These are phyloP conservation scores for Ceriops tagal DNA, from an alignment of 345 rosid genomes.

Conservation along the genomic window DNA sequence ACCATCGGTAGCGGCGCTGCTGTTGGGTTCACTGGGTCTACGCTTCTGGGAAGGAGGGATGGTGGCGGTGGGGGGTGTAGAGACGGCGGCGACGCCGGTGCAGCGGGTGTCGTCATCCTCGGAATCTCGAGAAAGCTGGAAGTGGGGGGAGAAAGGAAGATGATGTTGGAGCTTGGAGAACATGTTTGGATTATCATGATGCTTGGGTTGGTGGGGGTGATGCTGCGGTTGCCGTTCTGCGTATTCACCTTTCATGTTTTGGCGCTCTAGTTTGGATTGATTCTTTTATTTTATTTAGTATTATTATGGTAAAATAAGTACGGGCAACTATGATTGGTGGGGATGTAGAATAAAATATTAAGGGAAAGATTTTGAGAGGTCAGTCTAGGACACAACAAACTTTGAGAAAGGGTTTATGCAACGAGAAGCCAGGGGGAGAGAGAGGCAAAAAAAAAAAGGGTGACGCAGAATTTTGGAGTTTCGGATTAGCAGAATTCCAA, in stretches of 20 bases:
- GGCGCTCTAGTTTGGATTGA: constrained; percentile 6
- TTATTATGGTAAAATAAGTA: too few relatives aligned
- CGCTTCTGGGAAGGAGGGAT: not conserved
- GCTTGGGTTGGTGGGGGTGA: constrained; percentile 14
- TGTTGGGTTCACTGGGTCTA: constrained; percentile 8
- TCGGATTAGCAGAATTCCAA: too few relatives aligned
- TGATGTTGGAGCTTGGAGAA: constrained; percentile 48
- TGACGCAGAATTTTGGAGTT: too few relatives aligned
- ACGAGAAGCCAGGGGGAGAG: not conserved
- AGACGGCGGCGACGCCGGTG: constrained; percentile 8
- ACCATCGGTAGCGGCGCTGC: constrained; percentile 40
- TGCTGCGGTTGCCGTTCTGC: constrained; percentile 18
- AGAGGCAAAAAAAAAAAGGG: too few relatives aligned
- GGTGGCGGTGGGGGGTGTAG: constrained; percentile 5
- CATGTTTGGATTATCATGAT: constrained; percentile 33
- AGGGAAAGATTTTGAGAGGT: too few relatives aligned
- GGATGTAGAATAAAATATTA: too few relatives aligned
- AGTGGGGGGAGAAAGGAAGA: constrained; percentile 47
- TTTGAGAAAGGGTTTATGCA: not conserved
- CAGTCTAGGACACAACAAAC: too few relatives aligned
- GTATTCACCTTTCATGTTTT: constrained; percentile 64
- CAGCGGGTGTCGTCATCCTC: constrained; percentile 24
- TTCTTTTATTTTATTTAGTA: not conserved
- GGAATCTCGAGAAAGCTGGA: constrained; percentile 42
- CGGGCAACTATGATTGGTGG: too few relatives aligned